These are phyloP conservation scores for Lathyrus aphaca DNA, from an alignment of 306 rosid species.

Conservation along the genomic window DNA sequence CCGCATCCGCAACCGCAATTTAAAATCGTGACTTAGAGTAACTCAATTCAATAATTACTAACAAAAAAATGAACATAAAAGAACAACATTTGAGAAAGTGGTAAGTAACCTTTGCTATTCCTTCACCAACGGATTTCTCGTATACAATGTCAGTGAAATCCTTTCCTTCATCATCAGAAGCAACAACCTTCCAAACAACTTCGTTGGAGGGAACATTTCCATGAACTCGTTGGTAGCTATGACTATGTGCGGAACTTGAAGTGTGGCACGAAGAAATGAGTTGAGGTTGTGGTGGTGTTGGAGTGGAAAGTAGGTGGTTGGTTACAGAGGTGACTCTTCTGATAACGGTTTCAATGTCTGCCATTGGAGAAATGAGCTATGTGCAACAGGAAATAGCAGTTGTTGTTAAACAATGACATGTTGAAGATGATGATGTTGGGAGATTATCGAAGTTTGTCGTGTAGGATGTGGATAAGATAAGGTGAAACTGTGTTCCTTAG, in stretches of 20 bases:
- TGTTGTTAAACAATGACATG: not conserved
- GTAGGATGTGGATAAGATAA: slow-evolving; percentile 12
- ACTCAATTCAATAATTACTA: not conserved
- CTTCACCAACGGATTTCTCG: slow-evolving; percentile 82
- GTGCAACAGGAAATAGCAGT: not conserved
- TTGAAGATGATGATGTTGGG: not conserved
- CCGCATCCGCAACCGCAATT: too few relatives aligned
- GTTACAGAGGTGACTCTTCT: slow-evolving; percentile 68
- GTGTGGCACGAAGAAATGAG: slow-evolving; percentile 18
- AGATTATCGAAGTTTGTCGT: not conserved
- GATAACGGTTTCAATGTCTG: slow-evolving; percentile 41
- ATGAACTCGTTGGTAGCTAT: slow-evolving; percentile 65
- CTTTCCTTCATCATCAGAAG: slow-evolving; percentile 53
- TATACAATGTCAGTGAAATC: slow-evolving; percentile 73
- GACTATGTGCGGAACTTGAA: slow-evolving; percentile 42
- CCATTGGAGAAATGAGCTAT: slow-evolving; percentile 30
- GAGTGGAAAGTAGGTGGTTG: slow-evolving; percentile 56
- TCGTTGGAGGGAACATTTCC: slow-evolving; percentile 65
- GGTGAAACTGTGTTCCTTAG: not conserved
- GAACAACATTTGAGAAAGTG: not conserved
- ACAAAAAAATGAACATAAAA: not conserved
- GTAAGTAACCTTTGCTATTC: slow-evolving; percentile 66
- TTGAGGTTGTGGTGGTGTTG: not conserved
- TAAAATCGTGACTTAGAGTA: not conserved
- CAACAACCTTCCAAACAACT: slow-evolving; percentile 58